Conservation (phyloP, 768 basidiomycete genomes). For the Mycena indigotica region DNA sequence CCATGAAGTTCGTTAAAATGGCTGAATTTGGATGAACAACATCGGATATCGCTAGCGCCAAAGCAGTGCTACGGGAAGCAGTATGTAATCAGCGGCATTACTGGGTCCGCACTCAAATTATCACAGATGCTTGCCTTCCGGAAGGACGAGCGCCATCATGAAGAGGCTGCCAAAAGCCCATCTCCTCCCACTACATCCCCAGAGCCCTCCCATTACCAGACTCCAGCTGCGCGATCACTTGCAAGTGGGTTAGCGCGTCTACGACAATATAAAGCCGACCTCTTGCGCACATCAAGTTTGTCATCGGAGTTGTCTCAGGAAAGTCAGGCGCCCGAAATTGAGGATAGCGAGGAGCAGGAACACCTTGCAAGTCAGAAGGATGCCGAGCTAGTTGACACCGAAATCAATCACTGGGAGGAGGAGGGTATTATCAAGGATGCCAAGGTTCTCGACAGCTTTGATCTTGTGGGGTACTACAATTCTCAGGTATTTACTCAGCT, state of each 20-base stretch:
- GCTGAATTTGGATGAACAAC: conserved; percentile 2
- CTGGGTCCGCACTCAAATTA: background rate
- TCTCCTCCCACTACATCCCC: background rate
- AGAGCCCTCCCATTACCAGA: background rate
- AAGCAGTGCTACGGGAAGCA: background rate
- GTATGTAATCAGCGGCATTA: background rate
- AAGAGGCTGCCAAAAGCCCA: too few relatives aligned
- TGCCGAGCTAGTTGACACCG: background rate
- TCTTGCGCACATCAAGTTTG: background rate
- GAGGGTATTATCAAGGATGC: background rate
- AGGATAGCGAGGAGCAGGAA: background rate
- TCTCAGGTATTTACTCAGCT: too few relatives aligned
- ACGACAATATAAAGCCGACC: background rate
- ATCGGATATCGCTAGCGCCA: background rate
- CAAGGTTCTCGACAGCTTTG: background rate
- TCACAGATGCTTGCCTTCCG: background rate
- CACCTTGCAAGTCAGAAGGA: background rate
- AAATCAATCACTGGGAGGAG: background rate
- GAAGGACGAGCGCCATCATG: background rate
- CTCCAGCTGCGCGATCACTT: background rate
- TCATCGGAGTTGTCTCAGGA: background rate
- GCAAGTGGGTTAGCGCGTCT: background rate
- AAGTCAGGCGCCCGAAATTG: background rate
- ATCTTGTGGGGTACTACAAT: background rate
- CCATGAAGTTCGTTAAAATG: conserved; percentile 14